A percentile compares a stretch with the other conserved stretches of the same genome.
phyloP scores from a whole-genome alignment of 169 alveolate species.

The Cryptosporidium tyzzeri region DNA sequence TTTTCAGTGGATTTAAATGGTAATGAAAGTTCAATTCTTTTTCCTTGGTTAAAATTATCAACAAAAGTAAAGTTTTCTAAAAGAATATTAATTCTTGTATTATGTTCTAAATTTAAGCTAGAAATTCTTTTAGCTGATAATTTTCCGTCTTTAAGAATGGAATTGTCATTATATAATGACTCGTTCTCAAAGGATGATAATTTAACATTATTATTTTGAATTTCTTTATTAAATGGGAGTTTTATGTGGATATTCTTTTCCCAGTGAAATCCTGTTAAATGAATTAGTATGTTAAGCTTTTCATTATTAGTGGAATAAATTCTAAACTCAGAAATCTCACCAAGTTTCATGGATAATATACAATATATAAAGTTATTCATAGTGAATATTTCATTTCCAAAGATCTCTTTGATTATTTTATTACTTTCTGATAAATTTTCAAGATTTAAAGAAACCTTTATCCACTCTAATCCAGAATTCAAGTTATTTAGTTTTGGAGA shows the following conservation, averaged over 20 bases:
- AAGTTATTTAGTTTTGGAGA: background rate
- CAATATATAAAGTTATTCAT: background rate
- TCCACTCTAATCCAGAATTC: background rate
- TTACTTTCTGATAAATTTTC: background rate
- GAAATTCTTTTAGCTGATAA: constrained; percentile 19
- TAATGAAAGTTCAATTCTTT: constrained; percentile 2
- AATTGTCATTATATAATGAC: background rate
- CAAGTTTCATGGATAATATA: constrained; percentile 31
- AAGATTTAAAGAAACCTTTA: constrained; percentile 1
- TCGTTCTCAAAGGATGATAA: background rate
- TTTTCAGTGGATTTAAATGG: constrained; percentile 30
- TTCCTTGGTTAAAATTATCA: background rate
- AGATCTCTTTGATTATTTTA: background rate
- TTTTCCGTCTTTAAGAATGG: background rate
- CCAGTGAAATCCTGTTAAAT: constrained; percentile 21
- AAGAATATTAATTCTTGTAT: constrained; percentile 14
- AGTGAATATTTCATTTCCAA: background rate
- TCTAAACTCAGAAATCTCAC: constrained; percentile 61
- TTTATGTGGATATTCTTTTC: constrained; percentile 22
- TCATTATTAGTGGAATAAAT: background rate
- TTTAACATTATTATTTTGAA: background rate
- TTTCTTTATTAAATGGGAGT: background rate
- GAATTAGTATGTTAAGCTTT: background rate
- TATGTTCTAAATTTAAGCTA: constrained; percentile 15
- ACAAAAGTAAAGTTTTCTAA: constrained; percentile 8